phyloP scores from a whole-genome alignment of 177 flowering plant species.

The Telopea speciosissima region DNA sequence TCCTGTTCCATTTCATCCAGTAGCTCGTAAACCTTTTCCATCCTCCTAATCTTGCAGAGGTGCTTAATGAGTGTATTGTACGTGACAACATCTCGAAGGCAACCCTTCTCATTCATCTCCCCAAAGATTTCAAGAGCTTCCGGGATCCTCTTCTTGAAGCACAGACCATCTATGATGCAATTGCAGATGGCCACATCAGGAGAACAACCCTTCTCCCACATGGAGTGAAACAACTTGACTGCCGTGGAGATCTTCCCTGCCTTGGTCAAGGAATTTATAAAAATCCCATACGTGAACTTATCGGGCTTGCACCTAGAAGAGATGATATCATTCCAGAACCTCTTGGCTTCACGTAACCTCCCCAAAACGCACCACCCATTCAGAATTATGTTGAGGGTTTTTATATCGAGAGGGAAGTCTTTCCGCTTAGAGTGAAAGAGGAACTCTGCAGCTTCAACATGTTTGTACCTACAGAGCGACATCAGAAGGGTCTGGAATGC shows the following conservation, averaged over 20 bases:
- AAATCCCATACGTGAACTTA: constrained; percentile 58
- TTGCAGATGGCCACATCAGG: constrained; percentile 88
- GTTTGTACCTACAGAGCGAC: constrained; percentile 76
- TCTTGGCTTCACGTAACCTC: constrained; percentile 63
- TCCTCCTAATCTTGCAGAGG: constrained; percentile 65
- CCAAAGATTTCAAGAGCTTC: constrained; percentile 61
- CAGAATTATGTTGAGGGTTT: constrained; percentile 65
- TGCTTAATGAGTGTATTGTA: constrained; percentile 85
- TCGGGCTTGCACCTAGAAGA: constrained; percentile 57
- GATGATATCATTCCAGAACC: constrained; percentile 83
- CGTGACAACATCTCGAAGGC: constrained; percentile 56
- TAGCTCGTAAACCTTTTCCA: constrained; percentile 67
- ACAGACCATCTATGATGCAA: constrained; percentile 70
- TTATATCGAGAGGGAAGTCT: constrained; percentile 54
- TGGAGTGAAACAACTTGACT: constrained; percentile 49
- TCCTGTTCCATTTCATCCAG: constrained; percentile 71
- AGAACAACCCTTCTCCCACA: constrained; percentile 64
- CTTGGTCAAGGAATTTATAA: constrained; percentile 66
- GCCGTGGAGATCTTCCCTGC: constrained; percentile 65
- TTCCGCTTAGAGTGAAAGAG: constrained; percentile 40
- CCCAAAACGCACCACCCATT: constrained; percentile 92
- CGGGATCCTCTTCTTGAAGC: constrained; percentile 89
- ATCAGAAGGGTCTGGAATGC: constrained; percentile 71
- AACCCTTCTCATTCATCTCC: constrained; percentile 63
- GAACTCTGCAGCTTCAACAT: constrained; percentile 80